Conservation (phyloP, 495 filamentous ascomycete genomes). For the Annulohypoxylon maeteangense region DNA sequence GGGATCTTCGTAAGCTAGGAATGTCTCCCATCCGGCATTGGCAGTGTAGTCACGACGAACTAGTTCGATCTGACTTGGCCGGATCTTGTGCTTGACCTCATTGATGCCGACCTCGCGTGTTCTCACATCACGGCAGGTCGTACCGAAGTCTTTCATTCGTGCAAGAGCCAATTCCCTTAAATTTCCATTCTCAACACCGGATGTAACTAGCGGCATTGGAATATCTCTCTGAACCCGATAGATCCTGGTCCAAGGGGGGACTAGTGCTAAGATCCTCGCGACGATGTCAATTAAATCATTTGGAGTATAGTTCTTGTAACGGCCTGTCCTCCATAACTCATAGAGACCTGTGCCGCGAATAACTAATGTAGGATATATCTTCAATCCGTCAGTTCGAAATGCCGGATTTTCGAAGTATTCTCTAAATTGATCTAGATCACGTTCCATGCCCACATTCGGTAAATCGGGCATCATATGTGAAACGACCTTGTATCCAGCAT, state of each 20-base stretch:
- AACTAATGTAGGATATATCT: constrained; percentile 97
- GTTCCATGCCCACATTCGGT: constrained; percentile 97
- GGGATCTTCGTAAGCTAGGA: constrained; percentile 96
- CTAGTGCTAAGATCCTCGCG: constrained; percentile 90
- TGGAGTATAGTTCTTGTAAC: constrained; percentile 98
- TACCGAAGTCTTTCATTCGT: constrained; percentile 98
- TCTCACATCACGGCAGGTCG: constrained; percentile 95
- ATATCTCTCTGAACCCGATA: constrained; percentile 99
- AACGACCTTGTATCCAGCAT: constrained; percentile 98
- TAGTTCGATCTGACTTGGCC: constrained; percentile 94
- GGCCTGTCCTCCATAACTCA: constrained; percentile 94
- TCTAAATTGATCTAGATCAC: constrained; percentile 93
- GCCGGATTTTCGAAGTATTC: constrained; percentile 98
- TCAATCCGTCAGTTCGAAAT: constrained; percentile 97
- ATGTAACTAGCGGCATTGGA: constrained; percentile 96
- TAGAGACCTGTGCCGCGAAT: constrained; percentile 97
- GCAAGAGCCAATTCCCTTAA: constrained; percentile 90
- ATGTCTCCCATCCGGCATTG: constrained; percentile 98
- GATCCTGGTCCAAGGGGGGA: constrained; percentile 98
- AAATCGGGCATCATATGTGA: constrained; percentile 99
- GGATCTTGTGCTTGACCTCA: constrained; percentile 98
- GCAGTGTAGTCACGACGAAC: constrained; percentile 95
- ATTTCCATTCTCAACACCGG: constrained; percentile 97
- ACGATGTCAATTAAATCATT: constrained; percentile 96
- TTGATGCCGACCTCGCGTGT: constrained; percentile 98